Percentiles rank a stretch among this genome's conserved stretches.
These are phyloP conservation scores for Citrullus amarus DNA, from an alignment of 306 rosid species.

Conservation along the genomic window DNA sequence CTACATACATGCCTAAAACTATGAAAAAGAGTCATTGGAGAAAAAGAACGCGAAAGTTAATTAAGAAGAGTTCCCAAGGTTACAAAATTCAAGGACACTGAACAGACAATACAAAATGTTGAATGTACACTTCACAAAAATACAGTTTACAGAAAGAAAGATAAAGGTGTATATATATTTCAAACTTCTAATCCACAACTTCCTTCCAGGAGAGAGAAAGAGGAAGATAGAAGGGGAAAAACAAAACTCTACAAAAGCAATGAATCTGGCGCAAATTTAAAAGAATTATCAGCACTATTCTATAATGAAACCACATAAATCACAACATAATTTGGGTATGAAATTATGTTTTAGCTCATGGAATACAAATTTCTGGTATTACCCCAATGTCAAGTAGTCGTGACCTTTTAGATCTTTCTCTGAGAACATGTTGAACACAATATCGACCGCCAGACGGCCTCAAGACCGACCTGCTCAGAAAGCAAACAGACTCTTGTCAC, in stretches of 20 bases:
- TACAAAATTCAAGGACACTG: neutral
- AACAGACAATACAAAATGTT: neutral
- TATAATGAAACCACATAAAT: neutral
- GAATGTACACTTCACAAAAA: neutral
- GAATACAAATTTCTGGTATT: neutral
- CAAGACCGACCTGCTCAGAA: neutral
- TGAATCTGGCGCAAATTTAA: neutral
- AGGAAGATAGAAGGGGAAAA: neutral
- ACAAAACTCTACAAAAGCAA: constrained; percentile 4
- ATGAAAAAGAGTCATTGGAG: neutral
- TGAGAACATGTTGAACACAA: neutral
- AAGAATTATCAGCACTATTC: neutral
- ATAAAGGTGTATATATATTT: neutral
- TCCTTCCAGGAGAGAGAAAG: neutral
- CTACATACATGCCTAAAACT: neutral
- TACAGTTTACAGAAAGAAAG: neutral
- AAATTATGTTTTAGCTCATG: neutral
- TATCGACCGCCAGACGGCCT: neutral
- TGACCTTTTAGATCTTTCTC: neutral
- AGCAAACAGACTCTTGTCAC: neutral
- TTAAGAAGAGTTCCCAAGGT: neutral
- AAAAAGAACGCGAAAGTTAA: neutral
- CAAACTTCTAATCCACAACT: neutral
- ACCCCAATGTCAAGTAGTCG: neutral
- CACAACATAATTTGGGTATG: neutral